Conservation (phyloP, 768 basidiomycete genomes). For the Trametes villosa region DNA sequence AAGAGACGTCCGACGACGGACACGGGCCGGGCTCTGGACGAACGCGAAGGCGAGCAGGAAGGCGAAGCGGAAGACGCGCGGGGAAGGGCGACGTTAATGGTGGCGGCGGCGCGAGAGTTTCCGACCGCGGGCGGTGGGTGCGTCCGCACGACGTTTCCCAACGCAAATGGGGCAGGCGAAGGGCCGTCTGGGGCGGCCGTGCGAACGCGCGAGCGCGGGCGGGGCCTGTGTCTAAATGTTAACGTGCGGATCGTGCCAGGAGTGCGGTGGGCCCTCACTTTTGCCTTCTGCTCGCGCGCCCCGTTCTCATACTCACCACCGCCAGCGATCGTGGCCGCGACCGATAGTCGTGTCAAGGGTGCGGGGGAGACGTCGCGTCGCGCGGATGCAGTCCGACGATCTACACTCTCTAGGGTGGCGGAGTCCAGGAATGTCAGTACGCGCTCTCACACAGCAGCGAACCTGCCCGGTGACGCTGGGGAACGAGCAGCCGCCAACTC, state of each 20-base stretch:
- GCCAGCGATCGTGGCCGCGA: no score
- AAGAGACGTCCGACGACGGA: not conserved
- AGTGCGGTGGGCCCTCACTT: not conserved
- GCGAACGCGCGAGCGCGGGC: not conserved
- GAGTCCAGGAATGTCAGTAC: conserved; percentile 10
- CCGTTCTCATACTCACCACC: conserved; percentile 1
- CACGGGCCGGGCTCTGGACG: not conserved
- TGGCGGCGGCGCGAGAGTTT: not conserved
- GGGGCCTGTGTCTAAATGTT: conserved; percentile 22
- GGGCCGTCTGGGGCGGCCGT: not conserved
- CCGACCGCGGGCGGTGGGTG: not conserved
- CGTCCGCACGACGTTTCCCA: not conserved
- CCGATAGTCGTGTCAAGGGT: not conserved
- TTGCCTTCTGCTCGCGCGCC: no score
- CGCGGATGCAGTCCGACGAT: not conserved
- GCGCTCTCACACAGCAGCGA: conserved; percentile 5
- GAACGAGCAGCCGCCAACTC: not conserved
- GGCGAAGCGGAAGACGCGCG: not conserved
- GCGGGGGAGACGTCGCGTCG: not conserved
- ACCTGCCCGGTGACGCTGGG: not conserved
- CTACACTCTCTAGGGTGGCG: conserved; percentile 14
- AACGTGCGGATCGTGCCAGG: conserved; percentile 10
- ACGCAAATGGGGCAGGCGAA: not conserved
- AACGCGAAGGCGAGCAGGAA: not conserved
- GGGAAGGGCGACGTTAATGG: not conserved